Evolutionary conservation across 805 yeast genomes (phyloP).

Genomic region (Ogataea nakhonphanomensis): DNA sequence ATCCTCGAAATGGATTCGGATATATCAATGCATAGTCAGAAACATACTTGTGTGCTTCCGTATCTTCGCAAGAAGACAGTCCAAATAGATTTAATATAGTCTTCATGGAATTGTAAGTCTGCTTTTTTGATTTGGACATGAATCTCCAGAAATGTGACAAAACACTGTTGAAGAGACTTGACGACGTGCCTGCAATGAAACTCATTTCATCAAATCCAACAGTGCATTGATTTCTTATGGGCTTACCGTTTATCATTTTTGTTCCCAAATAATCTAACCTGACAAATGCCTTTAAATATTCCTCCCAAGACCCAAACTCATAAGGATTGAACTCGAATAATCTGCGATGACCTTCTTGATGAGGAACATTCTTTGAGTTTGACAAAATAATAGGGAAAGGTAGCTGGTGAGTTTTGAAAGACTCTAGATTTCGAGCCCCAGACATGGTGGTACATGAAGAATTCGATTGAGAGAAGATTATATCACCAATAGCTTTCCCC

Average conservation of each 20-base stretch:
- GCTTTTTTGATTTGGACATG: constrained; percentile 30
- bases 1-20: constrained; percentile 58
- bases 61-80: constrained; percentile 34
- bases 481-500: constrained; percentile 58
- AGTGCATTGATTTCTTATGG: constrained; percentile 38
- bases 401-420: constrained; percentile 38
- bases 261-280: constrained; percentile 55
- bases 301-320: constrained; percentile 70
- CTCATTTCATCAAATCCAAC: constrained; percentile 57
- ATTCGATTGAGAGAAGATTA: constrained; percentile 35
- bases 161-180: constrained; percentile 57
- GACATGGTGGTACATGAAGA: constrained; percentile 39
- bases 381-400: constrained; percentile 51
- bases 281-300: constrained; percentile 42
- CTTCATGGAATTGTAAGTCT: constrained; percentile 34
- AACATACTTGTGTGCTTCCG: constrained; percentile 29
- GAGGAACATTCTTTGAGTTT: constrained; percentile 37
- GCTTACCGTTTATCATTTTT: constrained; percentile 39
- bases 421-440: constrained; percentile 34
- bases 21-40: constrained; percentile 59
- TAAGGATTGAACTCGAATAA: constrained; percentile 59
- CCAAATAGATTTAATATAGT: constrained; percentile 43
- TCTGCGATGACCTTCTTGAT: constrained; percentile 37
- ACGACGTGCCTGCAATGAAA: constrained; percentile 60
- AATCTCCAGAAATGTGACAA: constrained; percentile 46